These are phyloP conservation scores for Stropharia rugosoannulata DNA, from an alignment of 768 basidiomycete genomes.

Conservation along the genomic window DNA sequence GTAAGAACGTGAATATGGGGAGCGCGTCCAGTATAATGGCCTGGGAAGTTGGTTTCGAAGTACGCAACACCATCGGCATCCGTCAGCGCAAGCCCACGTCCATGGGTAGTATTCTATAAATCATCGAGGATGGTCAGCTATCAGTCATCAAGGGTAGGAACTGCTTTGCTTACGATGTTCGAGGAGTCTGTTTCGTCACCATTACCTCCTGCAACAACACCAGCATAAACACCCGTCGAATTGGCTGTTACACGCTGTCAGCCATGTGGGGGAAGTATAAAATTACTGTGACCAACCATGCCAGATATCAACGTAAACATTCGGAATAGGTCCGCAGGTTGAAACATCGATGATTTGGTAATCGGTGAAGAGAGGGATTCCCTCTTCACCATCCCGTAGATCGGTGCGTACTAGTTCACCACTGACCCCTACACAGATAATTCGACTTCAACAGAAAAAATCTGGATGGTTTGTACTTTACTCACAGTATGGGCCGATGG, in stretches of 20 bases:
- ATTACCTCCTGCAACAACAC: neutral
- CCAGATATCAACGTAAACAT: slow-evolving; percentile 1
- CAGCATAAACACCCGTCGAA: slow-evolving; percentile 1
- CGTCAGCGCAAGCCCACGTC: neutral
- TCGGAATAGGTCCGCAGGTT: neutral
- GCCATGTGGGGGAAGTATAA: neutral
- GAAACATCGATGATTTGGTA: slow-evolving; percentile 1
- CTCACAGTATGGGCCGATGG: slow-evolving; percentile 1
- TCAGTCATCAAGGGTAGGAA: neutral
- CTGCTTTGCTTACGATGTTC: neutral
- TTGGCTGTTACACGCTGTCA: neutral
- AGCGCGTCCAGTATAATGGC: neutral
- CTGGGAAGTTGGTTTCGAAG: slow-evolving; percentile 1
- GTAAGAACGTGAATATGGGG: slow-evolving; percentile 3
- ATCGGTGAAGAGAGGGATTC: neutral
- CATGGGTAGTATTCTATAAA: neutral
- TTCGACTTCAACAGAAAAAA: neutral
- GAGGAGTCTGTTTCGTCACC: neutral
- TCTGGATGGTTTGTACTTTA: neutral
- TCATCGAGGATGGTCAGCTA: neutral
- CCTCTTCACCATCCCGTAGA: neutral
- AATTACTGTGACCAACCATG: neutral
- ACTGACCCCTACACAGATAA: neutral
- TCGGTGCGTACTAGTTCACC: neutral
- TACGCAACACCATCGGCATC: slow-evolving; percentile 1